Evolutionary conservation across 2,329 filamentous ascomycete species (phyloP), one percentile per base, ranked within the genome.

Genomic region (Ceratocystis ficicola): DNA sequence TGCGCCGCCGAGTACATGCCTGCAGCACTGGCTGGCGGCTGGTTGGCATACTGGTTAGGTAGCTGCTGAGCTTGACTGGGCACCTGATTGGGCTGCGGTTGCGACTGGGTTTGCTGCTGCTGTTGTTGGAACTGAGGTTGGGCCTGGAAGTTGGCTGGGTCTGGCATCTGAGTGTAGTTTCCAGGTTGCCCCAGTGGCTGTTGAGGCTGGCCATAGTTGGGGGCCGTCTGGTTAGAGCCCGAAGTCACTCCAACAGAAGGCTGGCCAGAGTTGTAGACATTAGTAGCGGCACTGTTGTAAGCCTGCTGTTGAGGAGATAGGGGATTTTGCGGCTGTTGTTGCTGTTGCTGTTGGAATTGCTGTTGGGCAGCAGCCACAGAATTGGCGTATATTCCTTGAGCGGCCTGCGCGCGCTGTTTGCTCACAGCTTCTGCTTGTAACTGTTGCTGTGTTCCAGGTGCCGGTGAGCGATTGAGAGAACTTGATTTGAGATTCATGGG

Each of bases 401-500:
- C 87, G 46, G 82, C 83, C 70, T 86, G 84, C 10, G 89, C 90
- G 70, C 93, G 83, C 75, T 96, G 93, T 76, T 96, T 96, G 79
- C 90, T 95, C 66, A 95, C 78, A 46, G 92, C 90, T 73, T 97
- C 94, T 17, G 91, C 93, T 76, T 96, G 90, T 73, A 96, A 90
- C 74, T 97, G 94, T 74, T 96, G 92, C 73, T 96, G 91, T 17
- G 95, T 94, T 48, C 92, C 93, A 4, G 92, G 93, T 5, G 93
- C 91, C 15, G 92, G 90, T 22, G 93, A 95, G 72, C 94, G 84
- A 74, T 89, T 92, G 65, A 89, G 80, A 1, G 89, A 88, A 71
- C 88, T 90, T 22, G 90, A 86, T 75, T 96, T 96, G 68, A 97
- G 79, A 72, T 95, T 96, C 91, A 96, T 96, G 1, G 93, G 93